These are phyloP conservation scores for Oldenlandia corymbosa DNA, from an alignment of 257 asterid species.

Conservation along the genomic window DNA sequence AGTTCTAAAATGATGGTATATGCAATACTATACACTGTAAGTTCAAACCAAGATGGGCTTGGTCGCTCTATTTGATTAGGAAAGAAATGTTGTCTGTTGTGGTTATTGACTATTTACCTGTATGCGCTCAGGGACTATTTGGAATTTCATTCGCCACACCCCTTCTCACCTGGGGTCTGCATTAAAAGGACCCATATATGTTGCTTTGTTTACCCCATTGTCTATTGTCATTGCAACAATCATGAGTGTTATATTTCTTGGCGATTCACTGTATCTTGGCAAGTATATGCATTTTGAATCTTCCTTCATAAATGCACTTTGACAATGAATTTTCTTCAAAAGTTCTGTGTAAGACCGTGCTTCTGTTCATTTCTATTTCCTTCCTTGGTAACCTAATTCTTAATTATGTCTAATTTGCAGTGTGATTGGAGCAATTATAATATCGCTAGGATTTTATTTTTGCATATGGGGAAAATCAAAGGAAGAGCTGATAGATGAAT, in stretches of 20 bases:
- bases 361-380: not conserved
- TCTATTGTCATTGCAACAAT: slow-evolving; percentile 74
- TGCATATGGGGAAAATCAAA: slow-evolving; percentile 82
- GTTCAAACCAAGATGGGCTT: not conserved
- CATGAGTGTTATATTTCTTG: slow-evolving; percentile 75
- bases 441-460: slow-evolving; percentile 62
- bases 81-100: not conserved
- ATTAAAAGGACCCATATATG: slow-evolving; percentile 76
- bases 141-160: slow-evolving; percentile 54
- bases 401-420: slow-evolving; percentile 26
- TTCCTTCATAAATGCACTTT: not conserved
- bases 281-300: slow-evolving; percentile 34
- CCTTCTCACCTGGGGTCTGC: slow-evolving; percentile 73
- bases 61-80: not conserved
- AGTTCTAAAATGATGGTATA: slow-evolving; percentile 43
- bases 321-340: not conserved
- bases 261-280: slow-evolving; percentile 79
- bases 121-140: slow-evolving; percentile 12
- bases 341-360: not conserved
- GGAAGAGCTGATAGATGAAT: slow-evolving; percentile 35
- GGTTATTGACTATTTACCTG: not conserved
- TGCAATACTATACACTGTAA: slow-evolving; percentile 40
- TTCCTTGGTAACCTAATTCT: not conserved
- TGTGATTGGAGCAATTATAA: slow-evolving; percentile 57
- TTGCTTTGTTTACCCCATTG: slow-evolving; percentile 75